These are phyloP conservation scores for Aschersonia sp. DNA, from an alignment of 2,329 filamentous ascomycete species.

Conservation along the genomic window DNA sequence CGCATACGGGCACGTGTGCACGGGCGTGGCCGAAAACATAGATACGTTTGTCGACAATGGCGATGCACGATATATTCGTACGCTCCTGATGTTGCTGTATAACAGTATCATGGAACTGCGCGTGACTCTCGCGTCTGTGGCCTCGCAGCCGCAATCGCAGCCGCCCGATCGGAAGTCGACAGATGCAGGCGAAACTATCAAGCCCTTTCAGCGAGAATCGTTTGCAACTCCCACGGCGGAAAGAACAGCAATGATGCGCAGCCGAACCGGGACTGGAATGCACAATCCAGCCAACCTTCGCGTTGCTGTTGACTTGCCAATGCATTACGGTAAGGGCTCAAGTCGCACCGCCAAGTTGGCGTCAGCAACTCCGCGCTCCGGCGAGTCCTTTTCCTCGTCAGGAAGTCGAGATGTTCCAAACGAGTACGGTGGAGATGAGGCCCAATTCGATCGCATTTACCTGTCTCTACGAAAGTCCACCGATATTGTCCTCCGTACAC, in stretches of 20 bases:
- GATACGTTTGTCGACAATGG: slow-evolving; percentile 51
- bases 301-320: slow-evolving; percentile 40
- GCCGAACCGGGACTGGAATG: slow-evolving; percentile 21
- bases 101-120: slow-evolving; percentile 55
- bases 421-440: slow-evolving; percentile 63
- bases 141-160: slow-evolving; percentile 10
- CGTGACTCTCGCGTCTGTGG: slow-evolving; percentile 30
- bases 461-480: slow-evolving; percentile 59
- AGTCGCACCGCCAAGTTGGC: slow-evolving; percentile 36
- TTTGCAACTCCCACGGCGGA: slow-evolving; percentile 39
- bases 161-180: slow-evolving; percentile 6
- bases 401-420: slow-evolving; percentile 30
- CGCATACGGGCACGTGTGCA: slow-evolving; percentile 52
- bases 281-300: slow-evolving; percentile 38
- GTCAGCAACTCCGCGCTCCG: slow-evolving; percentile 63
- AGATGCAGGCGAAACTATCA: slow-evolving; percentile 30
- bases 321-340: slow-evolving; percentile 30
- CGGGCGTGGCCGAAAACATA: slow-evolving; percentile 44
- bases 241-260: slow-evolving; percentile 20
- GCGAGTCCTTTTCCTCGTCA: slow-evolving; percentile 59
- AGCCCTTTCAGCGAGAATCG: slow-evolving; percentile 34
- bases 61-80: slow-evolving; percentile 52
- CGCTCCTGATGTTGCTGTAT: slow-evolving; percentile 47
- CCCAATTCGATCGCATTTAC: slow-evolving; percentile 71
- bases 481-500: slow-evolving; percentile 54